Percentiles rank a stretch among this genome's conserved stretches.
These are phyloP conservation scores for Aspergillus terreus DNA, from an alignment of 2,329 filamentous ascomycete genomes.

Conservation along the genomic window DNA sequence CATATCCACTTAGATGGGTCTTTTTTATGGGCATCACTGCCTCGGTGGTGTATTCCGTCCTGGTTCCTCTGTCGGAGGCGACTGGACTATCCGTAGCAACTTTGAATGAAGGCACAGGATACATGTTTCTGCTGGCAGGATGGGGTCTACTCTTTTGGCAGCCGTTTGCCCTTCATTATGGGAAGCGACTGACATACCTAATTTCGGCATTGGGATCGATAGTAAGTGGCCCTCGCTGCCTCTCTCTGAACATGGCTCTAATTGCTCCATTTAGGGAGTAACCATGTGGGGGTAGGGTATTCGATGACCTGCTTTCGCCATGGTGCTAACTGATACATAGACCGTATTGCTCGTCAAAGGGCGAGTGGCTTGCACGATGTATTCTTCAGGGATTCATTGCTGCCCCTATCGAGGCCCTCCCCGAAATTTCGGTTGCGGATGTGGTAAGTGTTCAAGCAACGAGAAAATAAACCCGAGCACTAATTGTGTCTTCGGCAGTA, in stretches of 20 bases:
- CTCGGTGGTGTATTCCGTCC: conserved; percentile 38
- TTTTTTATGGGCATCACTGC: conserved; percentile 34
- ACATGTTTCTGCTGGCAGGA: conserved; percentile 41
- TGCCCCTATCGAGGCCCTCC: conserved; percentile 41
- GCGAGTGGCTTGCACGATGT: conserved; percentile 38
- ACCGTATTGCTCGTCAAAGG: conserved; percentile 29
- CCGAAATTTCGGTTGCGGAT: conserved; percentile 40
- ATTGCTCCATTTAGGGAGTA: conserved; percentile 14
- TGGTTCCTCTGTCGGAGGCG: conserved; percentile 32
- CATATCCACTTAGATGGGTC: conserved; percentile 29
- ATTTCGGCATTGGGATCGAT: conserved; percentile 30
- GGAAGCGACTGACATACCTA: conserved; percentile 35
- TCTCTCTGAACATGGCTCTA: not conserved
- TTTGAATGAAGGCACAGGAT: conserved; percentile 39
- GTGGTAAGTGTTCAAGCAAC: conserved; percentile 27
- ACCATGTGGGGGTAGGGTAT: conserved; percentile 30
- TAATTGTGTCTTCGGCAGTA: conserved; percentile 25
- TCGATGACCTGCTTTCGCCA: not conserved
- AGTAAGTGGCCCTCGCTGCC: conserved; percentile 17
- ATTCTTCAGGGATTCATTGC: conserved; percentile 38
- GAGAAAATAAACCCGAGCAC: no score
- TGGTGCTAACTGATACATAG: conserved; percentile 12
- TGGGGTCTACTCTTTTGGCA: conserved; percentile 49
- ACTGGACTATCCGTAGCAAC: conserved; percentile 33
- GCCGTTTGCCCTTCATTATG: conserved; percentile 44